A percentile compares a stretch with the other conserved stretches of the same genome.
Conservation (phyloP, 768 basidiomycete genomes). For the button mushroom (Agaricus bisporus) region DNA sequence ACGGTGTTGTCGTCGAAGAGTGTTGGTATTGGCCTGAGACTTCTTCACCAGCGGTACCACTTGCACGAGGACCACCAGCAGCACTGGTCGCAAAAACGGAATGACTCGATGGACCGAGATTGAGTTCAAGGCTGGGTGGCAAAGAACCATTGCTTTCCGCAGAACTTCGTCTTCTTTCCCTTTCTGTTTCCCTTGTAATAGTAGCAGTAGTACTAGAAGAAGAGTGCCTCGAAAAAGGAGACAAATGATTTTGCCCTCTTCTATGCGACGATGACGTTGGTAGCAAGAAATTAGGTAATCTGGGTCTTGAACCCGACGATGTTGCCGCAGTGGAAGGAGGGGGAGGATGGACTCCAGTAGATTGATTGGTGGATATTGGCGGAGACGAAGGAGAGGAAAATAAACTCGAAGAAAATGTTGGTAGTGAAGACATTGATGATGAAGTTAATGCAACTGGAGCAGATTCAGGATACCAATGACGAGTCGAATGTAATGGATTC, state of each 20-base stretch:
- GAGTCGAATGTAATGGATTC: neutral
- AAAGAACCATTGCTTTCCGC: neutral
- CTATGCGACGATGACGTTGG: neutral
- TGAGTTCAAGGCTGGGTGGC: neutral
- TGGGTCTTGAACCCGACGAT: neutral
- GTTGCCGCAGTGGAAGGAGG: neutral
- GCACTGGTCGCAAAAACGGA: neutral
- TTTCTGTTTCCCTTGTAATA: too few relatives aligned
- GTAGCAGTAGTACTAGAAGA: neutral
- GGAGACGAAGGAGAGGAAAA: constrained; percentile 2
- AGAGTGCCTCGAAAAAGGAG: neutral
- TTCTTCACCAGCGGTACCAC: neutral
- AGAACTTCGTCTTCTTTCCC: too few relatives aligned
- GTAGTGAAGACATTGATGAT: neutral
- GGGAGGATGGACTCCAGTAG: neutral
- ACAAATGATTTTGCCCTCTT: neutral
- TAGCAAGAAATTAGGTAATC: neutral
- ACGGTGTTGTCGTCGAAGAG: neutral
- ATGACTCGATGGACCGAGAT: neutral
- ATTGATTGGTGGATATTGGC: neutral
- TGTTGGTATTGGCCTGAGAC: too few relatives aligned
- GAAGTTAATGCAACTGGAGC: neutral
- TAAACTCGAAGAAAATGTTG: constrained; percentile 1
- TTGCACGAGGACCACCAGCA: neutral
- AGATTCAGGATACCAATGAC: constrained; percentile 1